Conservation (phyloP, 2,329 filamentous ascomycete genomes). For the Hypoxylon sp. region DNA sequence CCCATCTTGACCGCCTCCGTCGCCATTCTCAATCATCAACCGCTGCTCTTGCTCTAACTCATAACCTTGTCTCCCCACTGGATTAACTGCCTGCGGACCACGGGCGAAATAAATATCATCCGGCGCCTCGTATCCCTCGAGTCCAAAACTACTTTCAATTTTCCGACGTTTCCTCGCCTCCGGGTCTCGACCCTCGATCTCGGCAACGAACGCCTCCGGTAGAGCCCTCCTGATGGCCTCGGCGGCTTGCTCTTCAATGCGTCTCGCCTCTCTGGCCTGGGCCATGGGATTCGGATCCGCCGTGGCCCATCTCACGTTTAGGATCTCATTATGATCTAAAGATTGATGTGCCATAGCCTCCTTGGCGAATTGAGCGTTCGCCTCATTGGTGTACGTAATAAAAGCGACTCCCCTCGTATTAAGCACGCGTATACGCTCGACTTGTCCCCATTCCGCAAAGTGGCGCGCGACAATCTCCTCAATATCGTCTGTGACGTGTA, state of each 20-base stretch:
- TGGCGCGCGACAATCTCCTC: slow-evolving; percentile 96
- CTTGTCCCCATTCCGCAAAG: slow-evolving; percentile 95
- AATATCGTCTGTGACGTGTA: slow-evolving; percentile 96
- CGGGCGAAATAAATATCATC: slow-evolving; percentile 94
- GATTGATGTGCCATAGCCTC: slow-evolving; percentile 97
- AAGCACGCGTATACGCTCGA: slow-evolving; percentile 89
- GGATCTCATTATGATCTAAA: slow-evolving; percentile 89
- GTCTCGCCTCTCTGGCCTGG: slow-evolving; percentile 88
- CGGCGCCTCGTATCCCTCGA: slow-evolving; percentile 93
- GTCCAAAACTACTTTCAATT: slow-evolving; percentile 88
- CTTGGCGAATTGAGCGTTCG: slow-evolving; percentile 90
- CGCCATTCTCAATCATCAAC: slow-evolving; percentile 71
- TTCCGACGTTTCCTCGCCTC: slow-evolving; percentile 90
- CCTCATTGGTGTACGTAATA: slow-evolving; percentile 92
- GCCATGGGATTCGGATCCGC: slow-evolving; percentile 96
- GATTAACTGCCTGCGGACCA: slow-evolving; percentile 77
- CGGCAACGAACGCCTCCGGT: slow-evolving; percentile 90
- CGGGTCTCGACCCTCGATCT: slow-evolving; percentile 92
- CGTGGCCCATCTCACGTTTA: slow-evolving; percentile 98
- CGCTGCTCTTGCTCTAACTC: slow-evolving; percentile 75
- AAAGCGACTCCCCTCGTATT: slow-evolving; percentile 93
- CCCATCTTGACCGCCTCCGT: slow-evolving; percentile 61
- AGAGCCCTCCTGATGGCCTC: slow-evolving; percentile 91
- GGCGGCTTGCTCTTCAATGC: slow-evolving; percentile 95
- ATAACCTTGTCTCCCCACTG: slow-evolving; percentile 69